phyloP scores from a whole-genome alignment of 768 basidiomycete genomes.

The Ephemerocybe angulata region DNA sequence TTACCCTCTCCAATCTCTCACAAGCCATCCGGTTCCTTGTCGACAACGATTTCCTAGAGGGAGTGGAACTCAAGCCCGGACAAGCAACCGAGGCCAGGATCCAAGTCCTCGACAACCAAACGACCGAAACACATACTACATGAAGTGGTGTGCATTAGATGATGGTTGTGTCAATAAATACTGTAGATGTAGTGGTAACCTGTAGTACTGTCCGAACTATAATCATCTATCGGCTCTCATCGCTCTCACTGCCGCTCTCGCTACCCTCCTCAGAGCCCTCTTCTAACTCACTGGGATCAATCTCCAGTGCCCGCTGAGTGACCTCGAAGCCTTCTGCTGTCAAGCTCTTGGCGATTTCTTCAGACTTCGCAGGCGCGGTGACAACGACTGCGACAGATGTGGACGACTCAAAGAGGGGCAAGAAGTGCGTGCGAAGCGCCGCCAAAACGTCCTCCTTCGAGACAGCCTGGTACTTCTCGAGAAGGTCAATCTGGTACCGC shows the following conservation, averaged over 20 bases:
- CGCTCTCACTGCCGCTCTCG: background rate
- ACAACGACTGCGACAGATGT: conserved; percentile 80
- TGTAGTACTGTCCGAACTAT: background rate
- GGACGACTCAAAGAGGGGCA: conserved; percentile 78
- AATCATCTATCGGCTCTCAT: background rate
- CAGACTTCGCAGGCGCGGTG: conserved; percentile 76
- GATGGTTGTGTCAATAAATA: background rate
- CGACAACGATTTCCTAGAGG: conserved; percentile 80
- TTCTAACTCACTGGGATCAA: conserved; percentile 51
- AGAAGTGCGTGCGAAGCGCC: conserved; percentile 67
- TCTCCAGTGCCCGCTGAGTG: conserved; percentile 63
- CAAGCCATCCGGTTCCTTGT: conserved; percentile 90
- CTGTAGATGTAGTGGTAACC: background rate
- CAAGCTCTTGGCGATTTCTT: conserved; percentile 65
- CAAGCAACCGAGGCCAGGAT: conserved; percentile 65
- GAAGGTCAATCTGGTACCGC: conserved; percentile 68
- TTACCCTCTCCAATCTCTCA: conserved; percentile 87
- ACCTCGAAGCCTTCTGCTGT: conserved; percentile 71
- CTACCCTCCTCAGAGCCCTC: conserved; percentile 22
- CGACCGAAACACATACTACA: background rate
- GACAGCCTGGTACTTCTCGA: conserved; percentile 76
- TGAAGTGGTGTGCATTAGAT: background rate
- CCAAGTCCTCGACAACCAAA: conserved; percentile 41
- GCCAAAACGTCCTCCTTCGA: conserved; percentile 73
- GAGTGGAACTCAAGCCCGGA: conserved; percentile 79